Conservation (phyloP, 2,329 filamentous ascomycete genomes). For the Ambrosiella xylebori region DNA sequence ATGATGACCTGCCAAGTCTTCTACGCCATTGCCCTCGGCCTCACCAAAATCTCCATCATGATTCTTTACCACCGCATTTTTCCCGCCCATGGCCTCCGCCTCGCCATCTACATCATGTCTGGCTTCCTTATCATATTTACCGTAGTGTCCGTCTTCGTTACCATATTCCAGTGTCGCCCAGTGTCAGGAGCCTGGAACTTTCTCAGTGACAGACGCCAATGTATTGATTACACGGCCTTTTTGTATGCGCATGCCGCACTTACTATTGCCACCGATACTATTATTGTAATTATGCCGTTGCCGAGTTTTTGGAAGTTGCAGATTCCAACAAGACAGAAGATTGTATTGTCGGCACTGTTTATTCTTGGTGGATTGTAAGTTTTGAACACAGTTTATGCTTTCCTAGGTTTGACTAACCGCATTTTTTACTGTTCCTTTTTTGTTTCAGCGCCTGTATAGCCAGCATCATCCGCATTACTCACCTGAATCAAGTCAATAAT, state of each 20-base stretch:
- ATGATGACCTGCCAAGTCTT: slow-evolving; percentile 18
- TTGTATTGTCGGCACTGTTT: slow-evolving; percentile 18
- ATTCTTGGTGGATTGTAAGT: slow-evolving; percentile 19
- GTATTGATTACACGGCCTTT: slow-evolving; percentile 17
- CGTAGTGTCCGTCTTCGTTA: slow-evolving; percentile 18
- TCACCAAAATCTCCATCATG: slow-evolving; percentile 21
- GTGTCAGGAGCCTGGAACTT: slow-evolving; percentile 18
- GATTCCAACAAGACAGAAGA: slow-evolving; percentile 16
- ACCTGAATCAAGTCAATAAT: slow-evolving; percentile 15
- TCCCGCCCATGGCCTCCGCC: slow-evolving; percentile 16
- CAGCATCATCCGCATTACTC: slow-evolving; percentile 17
- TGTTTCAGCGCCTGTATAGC: slow-evolving; percentile 17
- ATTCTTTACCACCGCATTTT: slow-evolving; percentile 21
- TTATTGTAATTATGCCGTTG: slow-evolving; percentile 18
- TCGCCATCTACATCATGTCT: slow-evolving; percentile 17
- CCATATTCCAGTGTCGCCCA: slow-evolving; percentile 18
- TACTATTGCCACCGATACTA: slow-evolving; percentile 18
- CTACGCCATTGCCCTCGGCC: slow-evolving; percentile 20
- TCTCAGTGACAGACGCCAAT: slow-evolving; percentile 12
- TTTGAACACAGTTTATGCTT: background rate
- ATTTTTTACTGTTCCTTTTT: background rate
- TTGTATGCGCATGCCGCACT: slow-evolving; percentile 18
- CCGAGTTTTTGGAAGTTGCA: slow-evolving; percentile 18
- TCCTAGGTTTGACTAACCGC: background rate
- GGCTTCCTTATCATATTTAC: slow-evolving; percentile 15